Evolutionary conservation across 352 stramenopile genomes (phyloP), one percentile per base, ranked within the genome.

Genomic region (Phytophthora europaea): DNA sequence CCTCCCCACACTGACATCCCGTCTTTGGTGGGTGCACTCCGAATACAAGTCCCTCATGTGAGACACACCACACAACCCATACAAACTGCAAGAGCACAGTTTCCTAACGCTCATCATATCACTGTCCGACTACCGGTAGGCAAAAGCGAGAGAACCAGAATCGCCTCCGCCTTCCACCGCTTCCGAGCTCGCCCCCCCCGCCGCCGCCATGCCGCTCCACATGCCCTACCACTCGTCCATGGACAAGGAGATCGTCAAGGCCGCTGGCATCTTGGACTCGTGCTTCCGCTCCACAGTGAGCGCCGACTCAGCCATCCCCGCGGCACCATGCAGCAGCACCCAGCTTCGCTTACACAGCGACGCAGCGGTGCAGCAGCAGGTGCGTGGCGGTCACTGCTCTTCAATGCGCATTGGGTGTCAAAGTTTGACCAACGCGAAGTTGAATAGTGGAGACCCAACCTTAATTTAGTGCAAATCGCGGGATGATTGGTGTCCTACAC

Each of bases 221-320:
- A 87, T 91, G 78, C 90, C 90, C 47, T 95, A 94, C 70, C 82
- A 88, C 78, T 95, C 90, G 38, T 91, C 81, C 15, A 97, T 97
- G 90, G 88, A 94, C 68, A 95, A 95, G 79, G 90, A 97, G 78
- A 69, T 95, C 56, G 67, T 78, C 55, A 97, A 97, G 72, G 88
- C 87, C 31, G 80, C 88, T 40, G 91, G 84, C 64, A 97, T 97
- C 67, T 71, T 97, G 70, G 87, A 95, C 67, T 87, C 86, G 31
- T 97, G 94, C 72, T 95, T 97, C 73, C 73, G 81, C 75, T 94
- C 88, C 50, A 88, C 80, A 3, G 51, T 95, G 1, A 78, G 87
- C 52, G 87, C 87, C 40, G 90, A 97, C 80, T 86, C 79, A 54
- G 59, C 90, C 23, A 93, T 97, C 61, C 90, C 90, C 9, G n/a